These are phyloP conservation scores for Sistotremastrum niveocremeum DNA, from an alignment of 768 basidiomycete species.

Conservation along the genomic window DNA sequence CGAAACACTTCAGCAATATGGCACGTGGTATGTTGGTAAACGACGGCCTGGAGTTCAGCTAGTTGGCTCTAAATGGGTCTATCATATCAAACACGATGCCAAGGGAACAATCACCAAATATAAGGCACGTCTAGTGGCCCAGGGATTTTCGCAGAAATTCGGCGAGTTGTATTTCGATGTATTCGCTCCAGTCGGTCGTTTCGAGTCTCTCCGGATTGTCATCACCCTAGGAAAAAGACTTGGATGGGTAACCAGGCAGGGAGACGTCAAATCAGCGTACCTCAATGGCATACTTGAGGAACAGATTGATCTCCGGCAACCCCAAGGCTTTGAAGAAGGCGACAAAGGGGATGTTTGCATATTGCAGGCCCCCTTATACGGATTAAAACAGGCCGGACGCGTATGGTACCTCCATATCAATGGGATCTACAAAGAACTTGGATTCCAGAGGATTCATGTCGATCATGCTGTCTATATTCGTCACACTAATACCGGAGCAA, in stretches of 20 bases:
- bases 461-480: constrained; percentile 23
- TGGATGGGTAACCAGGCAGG: constrained; percentile 7
- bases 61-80: constrained; percentile 15
- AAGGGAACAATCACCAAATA: constrained; percentile 8
- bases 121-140: constrained; percentile 16
- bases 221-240: too few relatives aligned
- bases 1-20: background rate
- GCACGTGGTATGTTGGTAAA: constrained; percentile 12
- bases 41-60: constrained; percentile 8
- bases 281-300: constrained; percentile 17
- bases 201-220: too few relatives aligned
- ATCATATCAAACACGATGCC: constrained; percentile 10
- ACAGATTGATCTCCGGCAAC: constrained; percentile 16
- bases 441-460: constrained; percentile 17
- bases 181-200: too few relatives aligned
- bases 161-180: too few relatives aligned
- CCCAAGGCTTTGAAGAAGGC: too few relatives aligned
- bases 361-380: constrained; percentile 18
- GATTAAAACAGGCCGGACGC: constrained; percentile 22
- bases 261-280: constrained; percentile 12
- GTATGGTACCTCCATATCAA: constrained; percentile 24
- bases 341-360: constrained; percentile 10
- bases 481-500: constrained; percentile 2
- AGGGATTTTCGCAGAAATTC: constrained; percentile 15
- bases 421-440: constrained; percentile 14